Conservation (phyloP, 768 basidiomycete genomes). For the Boletus barrowsii region DNA sequence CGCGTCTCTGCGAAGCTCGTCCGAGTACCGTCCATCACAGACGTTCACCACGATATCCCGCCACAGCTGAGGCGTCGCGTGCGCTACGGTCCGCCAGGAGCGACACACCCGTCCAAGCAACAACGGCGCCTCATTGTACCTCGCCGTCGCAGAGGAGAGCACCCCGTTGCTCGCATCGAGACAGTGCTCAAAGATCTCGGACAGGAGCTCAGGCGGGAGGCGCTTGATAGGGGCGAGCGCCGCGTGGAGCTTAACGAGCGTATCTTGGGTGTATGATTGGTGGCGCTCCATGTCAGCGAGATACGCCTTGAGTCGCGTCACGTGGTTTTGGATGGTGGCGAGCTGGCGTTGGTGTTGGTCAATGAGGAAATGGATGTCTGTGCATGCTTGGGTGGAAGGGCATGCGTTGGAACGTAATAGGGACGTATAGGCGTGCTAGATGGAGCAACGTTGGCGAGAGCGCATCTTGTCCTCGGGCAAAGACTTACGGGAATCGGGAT, state of each 20-base stretch:
- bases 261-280: slow-evolving; percentile 1
- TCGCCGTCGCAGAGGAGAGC: not conserved
- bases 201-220: slow-evolving; percentile 25
- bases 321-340: slow-evolving; percentile 7
- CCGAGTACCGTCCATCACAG: slow-evolving; percentile 20
- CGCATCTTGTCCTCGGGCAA: not conserved
- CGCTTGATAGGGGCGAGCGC: slow-evolving; percentile 23
- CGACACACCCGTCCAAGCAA: slow-evolving; percentile 30
- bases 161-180: not conserved
- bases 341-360: slow-evolving; percentile 16
- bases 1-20: slow-evolving; percentile 16
- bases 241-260: slow-evolving; percentile 14
- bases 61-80: slow-evolving; percentile 30
- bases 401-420: slow-evolving; percentile 15
- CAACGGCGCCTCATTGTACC: slow-evolving; percentile 20
- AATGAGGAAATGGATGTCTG: slow-evolving; percentile 14
- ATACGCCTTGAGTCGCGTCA: slow-evolving; percentile 1
- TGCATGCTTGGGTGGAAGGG: slow-evolving; percentile 9
- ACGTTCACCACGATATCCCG: slow-evolving; percentile 18
- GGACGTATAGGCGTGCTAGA: slow-evolving; percentile 6
- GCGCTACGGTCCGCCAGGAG: slow-evolving; percentile 24
- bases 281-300: slow-evolving; percentile 13
- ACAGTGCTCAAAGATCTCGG: slow-evolving; percentile 26
- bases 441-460: not conserved
- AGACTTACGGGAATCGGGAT: slow-evolving; percentile 14